Conservation (phyloP, 2,329 filamentous ascomycete genomes). For the Chaetomium olivaceum region DNA sequence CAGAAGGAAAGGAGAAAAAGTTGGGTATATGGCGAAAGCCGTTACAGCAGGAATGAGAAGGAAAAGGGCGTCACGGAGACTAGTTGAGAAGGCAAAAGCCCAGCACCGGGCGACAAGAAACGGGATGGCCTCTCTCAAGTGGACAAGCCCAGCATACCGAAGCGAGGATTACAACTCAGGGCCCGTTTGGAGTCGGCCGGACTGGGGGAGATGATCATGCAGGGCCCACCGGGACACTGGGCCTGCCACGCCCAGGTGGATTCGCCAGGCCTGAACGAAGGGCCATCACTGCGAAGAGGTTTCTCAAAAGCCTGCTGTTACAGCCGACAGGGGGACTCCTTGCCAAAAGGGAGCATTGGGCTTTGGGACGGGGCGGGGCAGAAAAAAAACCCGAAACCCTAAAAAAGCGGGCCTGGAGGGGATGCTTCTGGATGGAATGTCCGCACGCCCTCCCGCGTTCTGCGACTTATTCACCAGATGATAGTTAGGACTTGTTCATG, state of each 20-base stretch:
- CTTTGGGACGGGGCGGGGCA: constrained; percentile 11
- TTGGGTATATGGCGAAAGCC: constrained; percentile 7
- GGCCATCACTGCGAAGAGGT: constrained; percentile 3
- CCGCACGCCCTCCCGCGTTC: not conserved
- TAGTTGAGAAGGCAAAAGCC: constrained; percentile 7
- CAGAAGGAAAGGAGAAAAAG: constrained; percentile 5
- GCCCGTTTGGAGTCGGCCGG: constrained; percentile 29
- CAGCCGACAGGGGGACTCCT: constrained; percentile 28
- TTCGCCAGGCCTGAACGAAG: constrained; percentile 25
- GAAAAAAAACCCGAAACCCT: constrained; percentile 25
- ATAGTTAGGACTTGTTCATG: not conserved
- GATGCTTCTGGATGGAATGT: not conserved
- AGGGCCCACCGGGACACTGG: constrained; percentile 25
- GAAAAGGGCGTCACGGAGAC: constrained; percentile 18
- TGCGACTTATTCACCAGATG: not conserved
- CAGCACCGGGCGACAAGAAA: not conserved
- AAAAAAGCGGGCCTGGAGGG: constrained; percentile 18
- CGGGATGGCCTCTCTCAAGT: not conserved
- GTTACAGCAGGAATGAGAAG: constrained; percentile 12
- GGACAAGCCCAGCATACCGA: constrained; percentile 5
- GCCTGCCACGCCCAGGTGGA: constrained; percentile 25
- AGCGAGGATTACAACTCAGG: constrained; percentile 20
- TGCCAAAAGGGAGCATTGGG: constrained; percentile 16
- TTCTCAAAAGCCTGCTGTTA: constrained; percentile 22
- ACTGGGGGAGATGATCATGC: constrained; percentile 34